phyloP scores from a whole-genome alignment of 2,329 filamentous ascomycete genomes.

The Scleromitrula shiraiana region DNA sequence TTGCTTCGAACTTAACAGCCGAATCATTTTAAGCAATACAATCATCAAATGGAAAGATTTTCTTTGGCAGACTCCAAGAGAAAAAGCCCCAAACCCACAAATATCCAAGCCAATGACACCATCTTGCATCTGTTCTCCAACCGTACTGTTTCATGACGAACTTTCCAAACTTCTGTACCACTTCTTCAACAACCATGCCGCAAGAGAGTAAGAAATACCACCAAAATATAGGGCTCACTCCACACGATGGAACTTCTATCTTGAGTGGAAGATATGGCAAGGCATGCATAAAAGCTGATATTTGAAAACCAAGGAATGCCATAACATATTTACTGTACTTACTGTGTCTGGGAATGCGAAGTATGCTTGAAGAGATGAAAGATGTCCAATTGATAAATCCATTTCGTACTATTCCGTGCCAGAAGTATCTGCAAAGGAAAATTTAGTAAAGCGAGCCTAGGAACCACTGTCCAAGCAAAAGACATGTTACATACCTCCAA shows the following conservation, averaged over 20 bases:
- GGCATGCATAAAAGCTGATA: background rate
- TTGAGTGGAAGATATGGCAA: background rate
- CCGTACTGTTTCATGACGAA: background rate
- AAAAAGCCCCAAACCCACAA: constrained; percentile 2
- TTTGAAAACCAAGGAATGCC: background rate
- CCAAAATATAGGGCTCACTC: background rate
- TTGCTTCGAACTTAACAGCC: too few species aligned
- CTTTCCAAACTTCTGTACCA: background rate
- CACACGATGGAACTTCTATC: background rate
- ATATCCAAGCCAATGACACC: background rate
- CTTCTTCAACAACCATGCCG: background rate
- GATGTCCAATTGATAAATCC: background rate
- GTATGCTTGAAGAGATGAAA: background rate
- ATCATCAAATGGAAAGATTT: background rate
- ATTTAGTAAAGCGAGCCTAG: background rate
- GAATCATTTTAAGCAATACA: background rate
- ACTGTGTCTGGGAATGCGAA: background rate
- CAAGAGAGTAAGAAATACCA: background rate
- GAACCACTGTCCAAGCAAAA: background rate
- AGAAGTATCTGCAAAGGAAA: background rate
- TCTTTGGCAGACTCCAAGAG: background rate
- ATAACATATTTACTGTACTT: background rate
- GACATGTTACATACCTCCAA: background rate
- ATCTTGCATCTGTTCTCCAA: background rate
- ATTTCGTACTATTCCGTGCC: background rate